Evolutionary conservation across 192 early-diverging fungal genomes (phyloP), one percentile per base, ranked within the genome.

Genomic region (Umbelopsis ramanniana): DNA sequence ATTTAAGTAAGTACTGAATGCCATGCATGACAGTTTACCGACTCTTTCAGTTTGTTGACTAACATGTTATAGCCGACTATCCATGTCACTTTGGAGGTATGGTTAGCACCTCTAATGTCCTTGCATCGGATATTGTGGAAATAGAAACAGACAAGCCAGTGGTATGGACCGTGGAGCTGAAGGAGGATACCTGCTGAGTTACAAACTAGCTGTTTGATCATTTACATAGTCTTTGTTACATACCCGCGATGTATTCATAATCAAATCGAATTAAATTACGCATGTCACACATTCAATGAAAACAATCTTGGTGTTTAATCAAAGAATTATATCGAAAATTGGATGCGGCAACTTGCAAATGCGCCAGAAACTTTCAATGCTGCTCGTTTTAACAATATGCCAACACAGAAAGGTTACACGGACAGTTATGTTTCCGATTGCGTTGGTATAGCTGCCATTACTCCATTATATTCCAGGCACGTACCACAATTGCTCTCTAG

Each of bases 41-140:
- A 52, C 60, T 76, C 40, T 43, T n/a, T 45, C 7, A 63, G 33
- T 71, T 17, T 37, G 29, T n/a, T 48, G 68, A 66, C 23, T 8
- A 2, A 50, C 7, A 15, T 17, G 48, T 6, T 57, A 74, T 73
- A 76, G 66, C 73, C 67, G 37, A 77, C 52, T 76, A 81, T 10
- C 81, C 87, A 19, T 76, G 79, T 67, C 24, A 68, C 0, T 95
- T 96, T 72, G 89, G 90, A n/a, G 85, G 82, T 3, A 82, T 94
- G 68, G 84, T 97, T 72, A 95, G 93, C 77, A 93, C 94, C 6
- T 96, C 94, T 19, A 97, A 97, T 77, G 81, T 85, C 11, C 84
- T 96, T 48, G 89, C 84, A 14, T 71, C 66, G 15, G 71, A 84
- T 33, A 71, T 82, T 7, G 79, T 96, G 26, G 80, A 72, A 29